A percentile compares a stretch with the other conserved stretches of the same genome.
Evolutionary conservation across 306 rosid species (phyloP).

Genomic region (Quillaja saponaria): DNA sequence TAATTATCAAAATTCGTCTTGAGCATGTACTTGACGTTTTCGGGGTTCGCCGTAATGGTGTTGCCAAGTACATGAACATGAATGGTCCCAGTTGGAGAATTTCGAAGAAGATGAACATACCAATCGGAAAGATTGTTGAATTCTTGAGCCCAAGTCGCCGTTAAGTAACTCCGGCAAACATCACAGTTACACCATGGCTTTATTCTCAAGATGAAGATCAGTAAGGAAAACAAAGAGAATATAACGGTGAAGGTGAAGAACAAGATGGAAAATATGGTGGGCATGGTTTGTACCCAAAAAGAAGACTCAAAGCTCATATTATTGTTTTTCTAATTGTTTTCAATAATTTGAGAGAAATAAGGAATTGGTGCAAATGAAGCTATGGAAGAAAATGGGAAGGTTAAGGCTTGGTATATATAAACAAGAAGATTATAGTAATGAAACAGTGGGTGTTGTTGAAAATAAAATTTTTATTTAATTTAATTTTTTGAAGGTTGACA

Average conservation of each 20-base stretch:
- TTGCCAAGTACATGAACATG: conserved; percentile 66
- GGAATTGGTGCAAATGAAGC: background rate
- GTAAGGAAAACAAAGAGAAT: conserved; percentile 58
- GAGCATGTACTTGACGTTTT: conserved; percentile 73
- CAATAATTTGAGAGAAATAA: too few relatives aligned
- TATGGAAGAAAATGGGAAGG: background rate
- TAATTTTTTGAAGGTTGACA: background rate
- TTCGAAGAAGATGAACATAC: conserved; percentile 67
- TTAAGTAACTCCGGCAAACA: conserved; percentile 50
- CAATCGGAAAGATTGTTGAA: conserved; percentile 68
- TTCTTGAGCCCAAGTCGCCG: conserved; percentile 38
- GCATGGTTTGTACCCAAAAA: conserved; percentile 35
- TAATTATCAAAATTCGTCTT: conserved; percentile 71
- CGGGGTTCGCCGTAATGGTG: conserved; percentile 66
- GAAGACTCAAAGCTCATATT: conserved; percentile 20
- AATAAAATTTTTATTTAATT: too few relatives aligned
- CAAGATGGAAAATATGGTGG: conserved; percentile 29
- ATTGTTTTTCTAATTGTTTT: background rate
- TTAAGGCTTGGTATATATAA: conserved; percentile 34
- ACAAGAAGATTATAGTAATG: too few relatives aligned
- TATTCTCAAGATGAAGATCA: conserved; percentile 53
- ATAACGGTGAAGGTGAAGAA: conserved; percentile 67
- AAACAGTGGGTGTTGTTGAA: too few relatives aligned
- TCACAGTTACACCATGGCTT: conserved; percentile 80
- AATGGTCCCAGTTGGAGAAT: conserved; percentile 57